A percentile compares a stretch with the other conserved stretches of the same genome.
These are phyloP conservation scores for Arctostaphylos glauca DNA, from an alignment of 148 eudicot species.

Conservation along the genomic window DNA sequence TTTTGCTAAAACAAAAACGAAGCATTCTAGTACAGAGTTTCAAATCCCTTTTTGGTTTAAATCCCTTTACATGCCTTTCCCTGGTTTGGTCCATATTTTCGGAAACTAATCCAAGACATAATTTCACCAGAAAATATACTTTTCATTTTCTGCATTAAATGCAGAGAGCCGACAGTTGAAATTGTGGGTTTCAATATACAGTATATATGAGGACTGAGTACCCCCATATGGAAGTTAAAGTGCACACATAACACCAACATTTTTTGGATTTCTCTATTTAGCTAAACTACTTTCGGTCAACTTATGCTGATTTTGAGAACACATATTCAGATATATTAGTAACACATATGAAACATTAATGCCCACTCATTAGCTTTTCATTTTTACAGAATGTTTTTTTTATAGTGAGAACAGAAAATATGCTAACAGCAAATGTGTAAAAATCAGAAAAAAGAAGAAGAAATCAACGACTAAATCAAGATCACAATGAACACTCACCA, in stretches of 20 bases:
- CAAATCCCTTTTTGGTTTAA: no score
- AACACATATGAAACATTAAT: background rate
- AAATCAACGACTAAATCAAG: background rate
- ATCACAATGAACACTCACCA: constrained; percentile 29
- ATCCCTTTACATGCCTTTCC: background rate
- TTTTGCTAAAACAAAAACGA: background rate
- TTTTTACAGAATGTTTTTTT: background rate
- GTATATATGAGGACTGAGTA: background rate
- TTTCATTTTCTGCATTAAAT: background rate
- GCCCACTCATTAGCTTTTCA: background rate
- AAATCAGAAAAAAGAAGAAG: background rate
- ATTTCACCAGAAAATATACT: background rate
- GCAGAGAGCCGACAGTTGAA: background rate
- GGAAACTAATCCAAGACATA: background rate
- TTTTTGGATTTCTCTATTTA: background rate
- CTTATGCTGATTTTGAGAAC: background rate
- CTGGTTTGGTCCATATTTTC: background rate
- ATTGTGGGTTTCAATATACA: background rate
- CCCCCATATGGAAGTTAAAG: background rate
- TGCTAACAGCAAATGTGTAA: background rate
- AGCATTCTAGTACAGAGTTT: background rate
- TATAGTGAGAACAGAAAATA: background rate
- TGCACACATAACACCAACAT: background rate
- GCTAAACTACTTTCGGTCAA: background rate
- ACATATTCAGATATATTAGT: background rate